These are phyloP conservation scores for Fusarium continuum DNA, from an alignment of 2,329 filamentous ascomycete genomes.

Conservation along the genomic window DNA sequence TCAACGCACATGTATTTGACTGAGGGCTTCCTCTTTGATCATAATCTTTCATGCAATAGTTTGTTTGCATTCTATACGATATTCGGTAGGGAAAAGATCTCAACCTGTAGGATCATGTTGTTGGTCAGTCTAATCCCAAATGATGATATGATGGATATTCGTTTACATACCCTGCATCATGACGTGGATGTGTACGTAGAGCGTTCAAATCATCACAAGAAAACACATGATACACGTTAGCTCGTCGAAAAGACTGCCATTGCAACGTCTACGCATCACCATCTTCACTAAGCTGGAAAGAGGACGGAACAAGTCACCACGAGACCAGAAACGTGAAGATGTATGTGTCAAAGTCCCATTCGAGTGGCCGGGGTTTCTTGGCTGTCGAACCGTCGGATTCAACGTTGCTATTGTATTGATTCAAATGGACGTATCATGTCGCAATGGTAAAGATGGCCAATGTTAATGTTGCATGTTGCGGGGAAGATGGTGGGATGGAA, in stretches of 20 bases:
- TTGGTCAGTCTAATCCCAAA: neutral
- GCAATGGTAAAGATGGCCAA: neutral
- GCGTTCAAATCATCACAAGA: neutral
- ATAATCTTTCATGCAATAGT: too few relatives aligned
- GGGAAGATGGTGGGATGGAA: conserved; percentile 21
- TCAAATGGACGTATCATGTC: conserved; percentile 6
- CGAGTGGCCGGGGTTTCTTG: neutral
- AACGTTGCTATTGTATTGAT: conserved; percentile 24
- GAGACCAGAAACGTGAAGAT: neutral
- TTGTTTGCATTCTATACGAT: too few relatives aligned
- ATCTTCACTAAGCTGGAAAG: neutral
- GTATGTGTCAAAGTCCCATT: conserved; percentile 1
- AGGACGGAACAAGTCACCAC: neutral
- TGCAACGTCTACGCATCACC: too few relatives aligned
- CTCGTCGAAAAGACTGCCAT: neutral
- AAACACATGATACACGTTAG: neutral
- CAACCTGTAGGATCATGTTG: neutral
- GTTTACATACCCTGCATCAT: neutral
- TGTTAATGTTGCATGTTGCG: conserved; percentile 9
- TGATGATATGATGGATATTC: neutral
- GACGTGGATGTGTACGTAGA: neutral
- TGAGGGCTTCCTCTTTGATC: too few relatives aligned
- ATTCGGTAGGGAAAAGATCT: neutral
- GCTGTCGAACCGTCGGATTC: conserved; percentile 14
- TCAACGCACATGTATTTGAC: neutral